Conservation (phyloP, 2,329 filamentous ascomycete species). For the Macroventuria anomochaeta region DNA sequence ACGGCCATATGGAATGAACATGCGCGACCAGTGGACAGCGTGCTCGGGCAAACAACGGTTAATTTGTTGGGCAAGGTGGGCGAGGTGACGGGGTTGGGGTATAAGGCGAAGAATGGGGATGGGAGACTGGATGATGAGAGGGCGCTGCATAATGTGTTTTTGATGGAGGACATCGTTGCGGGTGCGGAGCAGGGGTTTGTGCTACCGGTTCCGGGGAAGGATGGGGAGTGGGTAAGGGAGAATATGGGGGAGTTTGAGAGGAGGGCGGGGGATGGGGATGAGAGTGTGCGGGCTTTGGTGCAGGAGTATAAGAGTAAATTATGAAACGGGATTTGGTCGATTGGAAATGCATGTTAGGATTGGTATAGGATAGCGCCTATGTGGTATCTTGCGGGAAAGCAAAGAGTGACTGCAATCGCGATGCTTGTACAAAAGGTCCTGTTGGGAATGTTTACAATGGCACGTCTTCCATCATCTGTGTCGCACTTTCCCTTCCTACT, state of each 20-base stretch:
- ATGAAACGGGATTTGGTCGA: not conserved
- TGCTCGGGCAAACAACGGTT: not conserved
- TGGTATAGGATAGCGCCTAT: constrained; percentile 8
- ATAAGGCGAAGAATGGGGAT: not conserved
- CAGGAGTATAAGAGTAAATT: constrained; percentile 16
- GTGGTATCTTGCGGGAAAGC: constrained; percentile 10
- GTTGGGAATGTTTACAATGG: constrained; percentile 57
- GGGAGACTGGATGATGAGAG: constrained; percentile 23
- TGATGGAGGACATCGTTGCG: constrained; percentile 35
- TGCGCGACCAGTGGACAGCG: not conserved
- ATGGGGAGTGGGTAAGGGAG: constrained; percentile 32
- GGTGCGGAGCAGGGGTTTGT: constrained; percentile 37
- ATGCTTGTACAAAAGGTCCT: not conserved
- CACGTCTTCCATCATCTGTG: constrained; percentile 74
- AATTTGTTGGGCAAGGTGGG: not conserved
- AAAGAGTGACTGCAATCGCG: not conserved
- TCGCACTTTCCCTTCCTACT: constrained; percentile 67
- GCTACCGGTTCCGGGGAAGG: constrained; percentile 30
- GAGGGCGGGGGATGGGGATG: constrained; percentile 29
- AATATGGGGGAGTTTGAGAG: constrained; percentile 32
- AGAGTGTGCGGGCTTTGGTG: constrained; percentile 28
- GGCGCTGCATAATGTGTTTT: constrained; percentile 35
- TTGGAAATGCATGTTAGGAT: not conserved
- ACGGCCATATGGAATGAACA: constrained; percentile 29
- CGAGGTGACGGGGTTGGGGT: not conserved